A percentile compares a stretch with the other conserved stretches of the same genome.
phyloP scores from a whole-genome alignment of 495 filamentous ascomycete genomes.

The Lophiostoma macrostomum region DNA sequence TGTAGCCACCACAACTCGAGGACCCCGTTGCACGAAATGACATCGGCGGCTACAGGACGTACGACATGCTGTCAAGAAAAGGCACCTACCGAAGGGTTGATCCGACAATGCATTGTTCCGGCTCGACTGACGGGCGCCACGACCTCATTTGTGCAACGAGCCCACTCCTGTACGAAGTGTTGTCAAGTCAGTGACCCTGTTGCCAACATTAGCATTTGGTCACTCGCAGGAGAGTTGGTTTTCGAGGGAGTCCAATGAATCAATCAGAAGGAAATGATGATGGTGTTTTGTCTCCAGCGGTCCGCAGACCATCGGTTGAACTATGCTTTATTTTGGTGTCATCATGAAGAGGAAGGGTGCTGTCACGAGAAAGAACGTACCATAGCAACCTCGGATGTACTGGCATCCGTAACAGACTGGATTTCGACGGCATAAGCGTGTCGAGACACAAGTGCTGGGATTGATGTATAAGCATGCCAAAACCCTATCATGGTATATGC shows the following conservation, averaged over 20 bases:
- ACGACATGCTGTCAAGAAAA: not conserved
- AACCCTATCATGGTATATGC: too few species aligned
- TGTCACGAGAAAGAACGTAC: not conserved
- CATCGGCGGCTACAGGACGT: constrained; percentile 27
- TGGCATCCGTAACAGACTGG: too few species aligned
- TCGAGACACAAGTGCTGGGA: too few species aligned
- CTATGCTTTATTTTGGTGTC: constrained; percentile 35
- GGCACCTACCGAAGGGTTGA: too few species aligned
- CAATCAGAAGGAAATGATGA: constrained; percentile 39
- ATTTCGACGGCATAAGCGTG: too few species aligned
- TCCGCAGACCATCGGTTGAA: constrained; percentile 35
- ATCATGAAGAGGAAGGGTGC: constrained; percentile 29
- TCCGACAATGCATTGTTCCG: not conserved
- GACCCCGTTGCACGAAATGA: constrained; percentile 19
- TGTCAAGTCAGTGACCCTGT: not conserved
- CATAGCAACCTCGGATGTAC: not conserved
- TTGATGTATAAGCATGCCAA: too few species aligned
- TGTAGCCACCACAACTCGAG: constrained; percentile 19
- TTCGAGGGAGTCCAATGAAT: constrained; percentile 3
- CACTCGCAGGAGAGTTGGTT: not conserved
- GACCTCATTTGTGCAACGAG: constrained; percentile 10
- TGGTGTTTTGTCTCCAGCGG: constrained; percentile 32
- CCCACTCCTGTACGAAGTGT: not conserved
- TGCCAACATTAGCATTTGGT: not conserved
- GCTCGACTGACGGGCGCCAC: constrained; percentile 19